phyloP scores from a whole-genome alignment of 306 rosid species.

The Arachis stenosperma region DNA sequence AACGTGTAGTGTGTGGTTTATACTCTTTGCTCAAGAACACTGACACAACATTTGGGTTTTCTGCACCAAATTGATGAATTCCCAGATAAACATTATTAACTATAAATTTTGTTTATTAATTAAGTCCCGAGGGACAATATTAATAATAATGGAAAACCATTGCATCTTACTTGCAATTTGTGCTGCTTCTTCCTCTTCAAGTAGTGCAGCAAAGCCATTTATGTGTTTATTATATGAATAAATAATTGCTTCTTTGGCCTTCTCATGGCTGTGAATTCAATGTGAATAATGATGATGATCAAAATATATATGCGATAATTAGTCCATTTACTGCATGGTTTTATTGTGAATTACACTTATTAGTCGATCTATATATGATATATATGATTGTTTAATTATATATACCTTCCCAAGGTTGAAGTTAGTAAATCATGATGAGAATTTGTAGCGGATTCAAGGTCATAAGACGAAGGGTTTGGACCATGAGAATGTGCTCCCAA shows the following conservation, averaged over 20 bases:
- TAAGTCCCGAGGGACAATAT: no score
- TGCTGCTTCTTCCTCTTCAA: conserved; percentile 47
- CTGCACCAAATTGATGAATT: conserved; percentile 23
- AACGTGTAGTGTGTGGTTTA: conserved; percentile 63
- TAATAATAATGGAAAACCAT: no score
- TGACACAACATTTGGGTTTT: conserved; percentile 53
- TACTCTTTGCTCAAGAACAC: conserved; percentile 63
- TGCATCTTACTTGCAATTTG: conserved; percentile 51
- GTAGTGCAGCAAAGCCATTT: conserved; percentile 48
- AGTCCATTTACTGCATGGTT: no score
- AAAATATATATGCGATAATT: no score
- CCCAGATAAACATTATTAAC: no score
- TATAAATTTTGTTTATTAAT: no score
- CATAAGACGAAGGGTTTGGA: conserved; percentile 40
- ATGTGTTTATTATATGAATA: conserved; percentile 58
- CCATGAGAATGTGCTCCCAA: conserved; percentile 53
- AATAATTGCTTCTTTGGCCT: conserved; percentile 45
- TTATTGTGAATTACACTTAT: no score
- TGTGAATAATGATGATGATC: neutral
- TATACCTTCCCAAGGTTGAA: conserved; percentile 48
- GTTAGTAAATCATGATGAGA: conserved; percentile 43
- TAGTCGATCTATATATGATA: no score
- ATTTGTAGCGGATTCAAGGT: conserved; percentile 45
- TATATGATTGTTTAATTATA: neutral
- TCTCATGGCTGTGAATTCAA: conserved; percentile 43